These are phyloP conservation scores for Monilinia fructigena DNA, from an alignment of 2,329 filamentous ascomycete species.

Conservation along the genomic window DNA sequence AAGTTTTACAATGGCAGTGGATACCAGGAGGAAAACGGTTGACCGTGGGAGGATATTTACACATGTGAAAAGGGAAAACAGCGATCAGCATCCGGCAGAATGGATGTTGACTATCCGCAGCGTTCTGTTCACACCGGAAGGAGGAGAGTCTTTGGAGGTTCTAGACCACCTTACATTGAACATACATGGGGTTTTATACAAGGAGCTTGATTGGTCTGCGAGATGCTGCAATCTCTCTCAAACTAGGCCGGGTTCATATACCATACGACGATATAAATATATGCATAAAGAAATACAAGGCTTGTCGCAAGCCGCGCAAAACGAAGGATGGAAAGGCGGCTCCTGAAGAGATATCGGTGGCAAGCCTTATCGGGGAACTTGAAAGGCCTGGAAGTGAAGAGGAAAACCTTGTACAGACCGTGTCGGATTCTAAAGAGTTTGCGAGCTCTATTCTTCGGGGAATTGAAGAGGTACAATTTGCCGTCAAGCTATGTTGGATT, in stretches of 20 bases:
- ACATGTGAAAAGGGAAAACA: conserved; percentile 64
- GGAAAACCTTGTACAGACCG: conserved; percentile 71
- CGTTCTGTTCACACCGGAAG: conserved; percentile 83
- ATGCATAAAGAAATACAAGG: conserved; percentile 58
- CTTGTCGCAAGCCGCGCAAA: conserved; percentile 42
- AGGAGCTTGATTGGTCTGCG: conserved; percentile 78
- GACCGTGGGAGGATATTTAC: conserved; percentile 88
- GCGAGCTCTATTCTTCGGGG: conserved; percentile 84
- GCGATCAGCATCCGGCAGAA: conserved; percentile 75
- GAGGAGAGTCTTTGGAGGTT: conserved; percentile 79
- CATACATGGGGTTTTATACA: conserved; percentile 85
- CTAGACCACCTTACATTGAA: conserved; percentile 86
- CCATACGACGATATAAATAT: conserved; percentile 81
- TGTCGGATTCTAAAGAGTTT: conserved; percentile 92
- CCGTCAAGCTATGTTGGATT: conserved; percentile 88
- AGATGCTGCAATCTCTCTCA: conserved; percentile 86
- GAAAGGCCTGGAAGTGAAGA: conserved; percentile 59
- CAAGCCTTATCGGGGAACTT: conserved; percentile 72
- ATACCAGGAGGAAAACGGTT: conserved; percentile 87
- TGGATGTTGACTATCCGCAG: conserved; percentile 89
- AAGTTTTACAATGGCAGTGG: conserved; percentile 79
- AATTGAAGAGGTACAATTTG: conserved; percentile 95
- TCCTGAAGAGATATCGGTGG: conserved; percentile 62
- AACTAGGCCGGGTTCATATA: conserved; percentile 85
- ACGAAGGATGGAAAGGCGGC: conserved; percentile 40